These are phyloP conservation scores for Taphrina flavorubra DNA, from an alignment of 1,139 yeast genomes.

Conservation along the genomic window DNA sequence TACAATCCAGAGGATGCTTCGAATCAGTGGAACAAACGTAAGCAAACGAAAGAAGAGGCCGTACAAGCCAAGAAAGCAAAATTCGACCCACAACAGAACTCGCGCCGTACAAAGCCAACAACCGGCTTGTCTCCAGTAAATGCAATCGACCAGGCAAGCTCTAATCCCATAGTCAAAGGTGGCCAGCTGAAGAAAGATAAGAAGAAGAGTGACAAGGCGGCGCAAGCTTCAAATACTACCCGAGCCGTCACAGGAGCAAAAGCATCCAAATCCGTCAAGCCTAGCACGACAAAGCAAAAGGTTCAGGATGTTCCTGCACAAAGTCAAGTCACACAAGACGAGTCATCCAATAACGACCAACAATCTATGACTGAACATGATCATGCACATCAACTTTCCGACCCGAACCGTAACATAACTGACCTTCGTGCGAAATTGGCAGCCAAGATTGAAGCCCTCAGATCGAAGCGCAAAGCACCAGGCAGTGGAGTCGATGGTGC, in stretches of 20 bases:
- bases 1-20: conserved; percentile 73
- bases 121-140: not conserved
- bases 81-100: conserved; percentile 66
- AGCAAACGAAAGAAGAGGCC: conserved; percentile 65
- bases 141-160: not conserved
- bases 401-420: conserved; percentile 31
- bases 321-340: not conserved
- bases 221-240: not conserved
- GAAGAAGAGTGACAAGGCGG: not conserved
- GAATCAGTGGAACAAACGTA: conserved; percentile 85
- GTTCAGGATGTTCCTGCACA: not conserved
- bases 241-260: not conserved
- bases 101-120: not conserved
- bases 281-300: not conserved
- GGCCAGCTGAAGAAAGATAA: not conserved
- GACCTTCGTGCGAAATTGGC: conserved; percentile 75
- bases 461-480: conserved; percentile 87
- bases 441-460: conserved; percentile 68
- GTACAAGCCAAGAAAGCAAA: conserved; percentile 69
- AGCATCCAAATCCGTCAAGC: not conserved
- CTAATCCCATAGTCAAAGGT: not conserved
- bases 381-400: not conserved
- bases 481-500: conserved; percentile 83
- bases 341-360: not conserved
- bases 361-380: not conserved